Percentiles rank a stretch among this genome's conserved stretches.
Evolutionary conservation across 1,284 basidiomycete species (phyloP).

Genomic region (Mycocalia duriaeana): DNA sequence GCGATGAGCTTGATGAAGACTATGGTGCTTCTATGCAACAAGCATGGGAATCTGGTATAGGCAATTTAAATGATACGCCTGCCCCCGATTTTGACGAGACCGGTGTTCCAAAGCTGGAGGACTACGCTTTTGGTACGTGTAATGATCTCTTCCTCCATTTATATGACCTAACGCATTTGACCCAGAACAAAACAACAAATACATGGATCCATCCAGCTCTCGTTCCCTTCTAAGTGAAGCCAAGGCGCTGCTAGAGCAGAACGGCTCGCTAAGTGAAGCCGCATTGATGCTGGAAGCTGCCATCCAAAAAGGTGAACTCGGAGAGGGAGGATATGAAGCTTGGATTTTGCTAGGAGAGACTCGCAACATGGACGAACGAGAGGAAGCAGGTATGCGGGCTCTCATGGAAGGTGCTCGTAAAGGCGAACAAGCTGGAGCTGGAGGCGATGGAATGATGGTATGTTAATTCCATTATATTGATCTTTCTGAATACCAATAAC

Average conservation of each 20-base stretch:
- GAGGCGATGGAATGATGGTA: slow-evolving; percentile 80
- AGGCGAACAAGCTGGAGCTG: slow-evolving; percentile 57
- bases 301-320: slow-evolving; percentile 73
- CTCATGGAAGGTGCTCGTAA: slow-evolving; percentile 63
- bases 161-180: slow-evolving; percentile 1
- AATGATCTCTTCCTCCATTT: slow-evolving; percentile 3
- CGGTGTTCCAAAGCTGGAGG: slow-evolving; percentile 66
- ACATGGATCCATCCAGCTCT: slow-evolving; percentile 46
- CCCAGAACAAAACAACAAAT: slow-evolving; percentile 57
- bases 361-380: slow-evolving; percentile 93
- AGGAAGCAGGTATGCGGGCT: slow-evolving; percentile 76
- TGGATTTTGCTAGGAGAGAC: slow-evolving; percentile 95
- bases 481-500: neutral
- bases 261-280: slow-evolving; percentile 83
- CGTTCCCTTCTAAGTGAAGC: slow-evolving; percentile 64
- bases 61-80: slow-evolving; percentile 35
- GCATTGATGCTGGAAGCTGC: slow-evolving; percentile 84
- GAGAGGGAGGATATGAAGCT: slow-evolving; percentile 80
- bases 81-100: slow-evolving; percentile 59
- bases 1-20: slow-evolving; percentile 60
- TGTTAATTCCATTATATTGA: slow-evolving; percentile 29
- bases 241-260: slow-evolving; percentile 69
- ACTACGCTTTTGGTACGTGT: slow-evolving; percentile 71
- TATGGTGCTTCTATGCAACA: slow-evolving; percentile 57
- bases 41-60: slow-evolving; percentile 55